Evolutionary conservation across 2,329 filamentous ascomycete genomes (phyloP).

Genomic region (Colletotrichum sp.): DNA sequence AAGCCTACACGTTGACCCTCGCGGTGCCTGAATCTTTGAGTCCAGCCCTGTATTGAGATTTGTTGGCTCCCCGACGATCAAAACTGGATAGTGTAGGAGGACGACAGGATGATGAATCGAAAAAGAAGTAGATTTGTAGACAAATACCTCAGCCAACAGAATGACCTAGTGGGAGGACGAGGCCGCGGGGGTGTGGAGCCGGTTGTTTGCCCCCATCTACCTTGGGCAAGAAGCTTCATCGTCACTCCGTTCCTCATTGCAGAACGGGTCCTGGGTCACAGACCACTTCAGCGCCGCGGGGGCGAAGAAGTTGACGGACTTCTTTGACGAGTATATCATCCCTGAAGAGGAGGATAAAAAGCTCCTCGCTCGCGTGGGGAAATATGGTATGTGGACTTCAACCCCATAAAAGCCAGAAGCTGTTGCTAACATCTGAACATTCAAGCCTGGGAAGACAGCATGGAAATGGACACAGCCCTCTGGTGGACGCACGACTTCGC

Average conservation of each 20-base stretch:
- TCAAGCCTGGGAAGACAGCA: slow-evolving; percentile 30
- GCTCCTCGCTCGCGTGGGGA: slow-evolving; percentile 21
- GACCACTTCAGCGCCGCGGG: slow-evolving; percentile 29
- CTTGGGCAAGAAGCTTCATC: no score
- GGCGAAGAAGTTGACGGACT: slow-evolving; percentile 26
- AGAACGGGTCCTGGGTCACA: slow-evolving; percentile 29
- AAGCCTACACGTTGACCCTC: no score
- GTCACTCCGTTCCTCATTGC: neutral
- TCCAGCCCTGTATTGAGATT: no score
- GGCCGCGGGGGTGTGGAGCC: no score
- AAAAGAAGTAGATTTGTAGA: no score
- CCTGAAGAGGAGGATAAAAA: slow-evolving; percentile 14
- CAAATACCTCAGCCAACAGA: no score
- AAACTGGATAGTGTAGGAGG: no score
- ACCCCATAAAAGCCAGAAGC: neutral
- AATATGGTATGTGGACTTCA: slow-evolving; percentile 23
- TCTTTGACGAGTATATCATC: slow-evolving; percentile 29
- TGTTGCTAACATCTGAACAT: neutral
- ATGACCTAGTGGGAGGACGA: no score
- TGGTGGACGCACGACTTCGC: slow-evolving; percentile 27
- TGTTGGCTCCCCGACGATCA: no score
- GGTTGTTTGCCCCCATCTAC: no score
- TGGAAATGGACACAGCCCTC: slow-evolving; percentile 28
- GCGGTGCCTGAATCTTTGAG: no score
- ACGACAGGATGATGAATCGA: no score